Evolutionary conservation across 371 early-diverging fungal species (phyloP), one percentile per base, ranked within the genome.

Genomic region (Saksenaea vasiformis): DNA sequence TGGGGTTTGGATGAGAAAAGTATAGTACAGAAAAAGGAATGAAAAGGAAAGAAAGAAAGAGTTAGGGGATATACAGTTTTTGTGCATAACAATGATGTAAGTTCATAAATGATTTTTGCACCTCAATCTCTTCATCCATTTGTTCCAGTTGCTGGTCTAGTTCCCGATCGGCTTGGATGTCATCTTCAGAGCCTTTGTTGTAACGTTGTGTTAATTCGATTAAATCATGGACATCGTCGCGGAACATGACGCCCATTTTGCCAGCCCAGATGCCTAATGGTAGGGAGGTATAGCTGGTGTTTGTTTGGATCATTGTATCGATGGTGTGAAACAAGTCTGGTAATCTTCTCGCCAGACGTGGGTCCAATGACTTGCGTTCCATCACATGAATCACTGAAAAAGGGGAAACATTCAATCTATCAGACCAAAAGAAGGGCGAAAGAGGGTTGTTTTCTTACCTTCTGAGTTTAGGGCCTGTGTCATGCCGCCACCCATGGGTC

Each of bases 231-330:
- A 78, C 56, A 56, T 80, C 81, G 27, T 80, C 77, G 35, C 70
- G 61, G 55, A 80, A 78, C 63, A 80, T 67, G 31, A 77, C 73
- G 11, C 81, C 81, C 19, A 80, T 51, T 19, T 72, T 61, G 19
- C 81, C 81, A 8, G 74, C 81, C 81, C 81, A 80, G 22, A 72
- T 63, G 9, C 81, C 81, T 22, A 80, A 28, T 2, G 81, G 81
- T 15, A 80, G 44, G 15, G 81, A 80, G 10, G 67, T 70, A 28
- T 80, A 75, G n/a, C 65, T 72, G n/a, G 56, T 59, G 54, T 74
- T 64, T 28, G 19, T 24, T 55, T 31, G 31, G 53, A 57, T 24
- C 22, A 47, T 22, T 4, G 7, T 7, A 47, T 47, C 51, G 10
- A 47, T 22, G n/a, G n/a, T 47, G 51, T 60, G 47, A 27, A 76